Conservation (phyloP, 2,329 filamentous ascomycete genomes). For the Aspergillus udagawae region DNA sequence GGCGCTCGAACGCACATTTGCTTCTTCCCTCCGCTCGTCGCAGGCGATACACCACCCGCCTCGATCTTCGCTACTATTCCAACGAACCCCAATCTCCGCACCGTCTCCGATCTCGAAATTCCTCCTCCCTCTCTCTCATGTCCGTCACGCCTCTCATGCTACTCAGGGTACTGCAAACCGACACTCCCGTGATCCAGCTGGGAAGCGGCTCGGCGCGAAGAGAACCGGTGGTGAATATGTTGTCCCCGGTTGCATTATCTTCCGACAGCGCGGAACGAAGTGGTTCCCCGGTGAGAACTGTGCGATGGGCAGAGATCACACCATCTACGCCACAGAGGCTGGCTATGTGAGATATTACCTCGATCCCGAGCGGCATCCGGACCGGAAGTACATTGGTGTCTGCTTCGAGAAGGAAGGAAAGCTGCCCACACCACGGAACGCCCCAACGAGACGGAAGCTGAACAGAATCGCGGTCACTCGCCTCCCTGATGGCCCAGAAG, state of each 20-base stretch:
- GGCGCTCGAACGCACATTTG: constrained; percentile 35
- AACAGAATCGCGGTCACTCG: constrained; percentile 61
- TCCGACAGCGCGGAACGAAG: constrained; percentile 87
- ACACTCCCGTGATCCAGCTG: constrained; percentile 64
- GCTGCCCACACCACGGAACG: constrained; percentile 72
- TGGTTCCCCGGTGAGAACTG: constrained; percentile 97
- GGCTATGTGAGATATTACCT: constrained; percentile 98
- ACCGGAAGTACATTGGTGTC: constrained; percentile 91
- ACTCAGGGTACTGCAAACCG: constrained; percentile 63
- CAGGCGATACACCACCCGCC: constrained; percentile 21
- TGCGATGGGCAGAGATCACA: constrained; percentile 92
- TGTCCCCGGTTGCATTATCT: constrained; percentile 94
- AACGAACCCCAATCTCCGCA: constrained; percentile 23
- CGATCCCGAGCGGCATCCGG: constrained; percentile 76
- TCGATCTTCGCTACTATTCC: constrained; percentile 26
- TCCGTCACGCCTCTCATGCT: constrained; percentile 61
- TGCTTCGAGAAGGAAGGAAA: constrained; percentile 77
- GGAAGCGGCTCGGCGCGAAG: constrained; percentile 92
- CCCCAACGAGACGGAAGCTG: constrained; percentile 68
- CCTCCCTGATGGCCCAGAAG: constrained; percentile 11
- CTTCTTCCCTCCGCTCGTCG: constrained; percentile 26
- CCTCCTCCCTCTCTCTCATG: constrained; percentile 41
- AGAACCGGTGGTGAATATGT: constrained; percentile 90
- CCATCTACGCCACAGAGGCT: constrained; percentile 77
- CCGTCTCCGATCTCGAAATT: constrained; percentile 25